Base-by-base conservation (phyloP, 225 moss, liverwort and hornwort genomes). In the Pseudisothecium myosuroides region DNA sequence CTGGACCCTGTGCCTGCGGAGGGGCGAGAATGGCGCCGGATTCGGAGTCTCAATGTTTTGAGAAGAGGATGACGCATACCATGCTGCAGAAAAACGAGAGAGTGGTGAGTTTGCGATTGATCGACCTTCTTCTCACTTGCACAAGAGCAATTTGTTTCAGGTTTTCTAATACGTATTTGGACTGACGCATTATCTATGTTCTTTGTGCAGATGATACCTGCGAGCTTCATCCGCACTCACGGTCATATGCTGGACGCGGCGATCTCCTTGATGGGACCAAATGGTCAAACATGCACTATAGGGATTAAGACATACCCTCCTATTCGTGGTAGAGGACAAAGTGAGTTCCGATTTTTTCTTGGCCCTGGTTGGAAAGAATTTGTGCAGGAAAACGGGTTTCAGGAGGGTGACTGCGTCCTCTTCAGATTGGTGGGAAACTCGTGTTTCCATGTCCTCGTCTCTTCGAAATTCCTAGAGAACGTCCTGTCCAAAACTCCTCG, bases 321-420 rank as follows among this genome's bases (percentile, higher is more conserved):
- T n/a, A 2, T 13, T 18, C 17, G 12, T 32, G 21, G 21, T 6
- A 14, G 60, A 6, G 22, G 22, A 59, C 5, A 11, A 4, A 59
- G 14, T 12, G 8, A 80, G 61, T 5, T 31, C 24, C 20, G 74
- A 27, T 45, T 56, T 47, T 91, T 63, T 28, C 69, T 92, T 20
- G 31, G 80, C 29, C 9, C 7, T 60, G 93, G 93, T 68, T 93
- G 93, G 91, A 27, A 16, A 59, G 82, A 82, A 11, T 93, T 93
- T 80, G 89, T 31, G 43, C 45, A 77, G 31, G 64, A 76, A 56
- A 89, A 88, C 27, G 73, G 61, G 7, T 61, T 85, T 36, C 78
- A 81, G 54, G 83, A 26, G 77, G 89, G 82, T 15, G 79, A 93
- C 50, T 74, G 27, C 9, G 49, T 93, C 43, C 65, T 79, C 72